phyloP scores from a whole-genome alignment of 805 yeast species.

The Lipomyces yamadae region DNA sequence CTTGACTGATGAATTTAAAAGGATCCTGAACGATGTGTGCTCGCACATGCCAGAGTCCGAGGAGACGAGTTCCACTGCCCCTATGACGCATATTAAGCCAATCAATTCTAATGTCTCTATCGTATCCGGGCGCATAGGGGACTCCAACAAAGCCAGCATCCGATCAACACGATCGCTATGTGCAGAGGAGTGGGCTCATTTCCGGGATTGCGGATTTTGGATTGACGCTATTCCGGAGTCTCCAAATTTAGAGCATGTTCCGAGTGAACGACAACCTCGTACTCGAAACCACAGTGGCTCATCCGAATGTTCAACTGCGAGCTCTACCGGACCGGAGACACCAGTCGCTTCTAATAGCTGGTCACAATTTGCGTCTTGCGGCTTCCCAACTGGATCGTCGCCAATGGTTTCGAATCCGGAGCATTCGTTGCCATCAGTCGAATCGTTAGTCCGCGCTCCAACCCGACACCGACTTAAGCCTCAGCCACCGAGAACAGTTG shows the following conservation, averaged over 20 bases:
- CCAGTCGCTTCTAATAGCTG: not conserved
- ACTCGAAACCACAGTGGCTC: slow-evolving; percentile 6
- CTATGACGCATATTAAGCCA: not conserved
- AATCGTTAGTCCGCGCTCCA: not conserved
- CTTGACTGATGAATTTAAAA: slow-evolving; percentile 21
- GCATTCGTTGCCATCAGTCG: slow-evolving; percentile 4
- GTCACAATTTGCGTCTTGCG: not conserved
- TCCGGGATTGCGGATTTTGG: slow-evolving; percentile 3
- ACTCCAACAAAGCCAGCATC: not conserved
- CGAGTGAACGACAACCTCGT: not conserved
- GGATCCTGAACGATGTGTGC: slow-evolving; percentile 8
- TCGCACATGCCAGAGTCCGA: not conserved
- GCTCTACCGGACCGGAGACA: not conserved
- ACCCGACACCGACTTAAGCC: not conserved
- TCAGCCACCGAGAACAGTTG: not conserved
- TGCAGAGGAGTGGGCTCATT: slow-evolving; percentile 6
- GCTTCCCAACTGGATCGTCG: not conserved
- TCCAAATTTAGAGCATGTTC: not conserved
- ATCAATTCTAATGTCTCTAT: not conserved
- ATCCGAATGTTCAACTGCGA: not conserved
- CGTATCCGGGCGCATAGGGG: not conserved
- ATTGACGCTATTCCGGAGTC: not conserved
- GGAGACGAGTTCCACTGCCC: not conserved
- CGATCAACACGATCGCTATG: not conserved
- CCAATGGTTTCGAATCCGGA: not conserved